Evolutionary conservation across 805 yeast genomes (phyloP).

Genomic region (Brettanomyces bruxellensis): DNA sequence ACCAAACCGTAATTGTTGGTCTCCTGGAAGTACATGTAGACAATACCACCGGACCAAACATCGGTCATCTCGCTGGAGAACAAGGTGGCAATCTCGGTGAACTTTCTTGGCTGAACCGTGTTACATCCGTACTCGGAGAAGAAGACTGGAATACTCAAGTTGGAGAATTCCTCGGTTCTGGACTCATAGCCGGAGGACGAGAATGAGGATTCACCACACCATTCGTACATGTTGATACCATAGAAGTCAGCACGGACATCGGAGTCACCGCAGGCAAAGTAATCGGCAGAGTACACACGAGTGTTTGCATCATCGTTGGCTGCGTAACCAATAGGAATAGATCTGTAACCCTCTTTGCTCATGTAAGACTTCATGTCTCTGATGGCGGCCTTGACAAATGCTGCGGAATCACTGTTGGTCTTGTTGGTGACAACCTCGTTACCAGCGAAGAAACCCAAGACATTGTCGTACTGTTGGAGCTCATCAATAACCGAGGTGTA

Average conservation of each 20-base stretch:
- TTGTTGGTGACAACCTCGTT: constrained; percentile 69
- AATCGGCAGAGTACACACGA: constrained; percentile 61
- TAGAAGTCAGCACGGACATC: constrained; percentile 68
- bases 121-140: constrained; percentile 84
- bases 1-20: constrained; percentile 70
- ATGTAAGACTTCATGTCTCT: constrained; percentile 72
- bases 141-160: constrained; percentile 64
- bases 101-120: constrained; percentile 56
- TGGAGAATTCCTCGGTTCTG: constrained; percentile 55
- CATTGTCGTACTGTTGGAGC: constrained; percentile 61
- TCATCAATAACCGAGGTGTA: constrained; percentile 62
- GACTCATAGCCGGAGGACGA: constrained; percentile 52
- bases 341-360: constrained; percentile 47
- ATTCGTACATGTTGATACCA: constrained; percentile 84
- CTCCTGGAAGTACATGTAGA: constrained; percentile 78
- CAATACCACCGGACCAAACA: constrained; percentile 88
- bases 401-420: constrained; percentile 64
- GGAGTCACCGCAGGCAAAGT: constrained; percentile 64
- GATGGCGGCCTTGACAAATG: constrained; percentile 75
- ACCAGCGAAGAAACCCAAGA: constrained; percentile 80
- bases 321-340: constrained; percentile 75
- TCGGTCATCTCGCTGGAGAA: constrained; percentile 65
- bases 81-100: constrained; percentile 61
- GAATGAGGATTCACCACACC: constrained; percentile 68
- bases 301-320: constrained; percentile 67